Evolutionary conservation across 2,329 filamentous ascomycete species (phyloP).

Genomic region (Coniochaeta prunicola): DNA sequence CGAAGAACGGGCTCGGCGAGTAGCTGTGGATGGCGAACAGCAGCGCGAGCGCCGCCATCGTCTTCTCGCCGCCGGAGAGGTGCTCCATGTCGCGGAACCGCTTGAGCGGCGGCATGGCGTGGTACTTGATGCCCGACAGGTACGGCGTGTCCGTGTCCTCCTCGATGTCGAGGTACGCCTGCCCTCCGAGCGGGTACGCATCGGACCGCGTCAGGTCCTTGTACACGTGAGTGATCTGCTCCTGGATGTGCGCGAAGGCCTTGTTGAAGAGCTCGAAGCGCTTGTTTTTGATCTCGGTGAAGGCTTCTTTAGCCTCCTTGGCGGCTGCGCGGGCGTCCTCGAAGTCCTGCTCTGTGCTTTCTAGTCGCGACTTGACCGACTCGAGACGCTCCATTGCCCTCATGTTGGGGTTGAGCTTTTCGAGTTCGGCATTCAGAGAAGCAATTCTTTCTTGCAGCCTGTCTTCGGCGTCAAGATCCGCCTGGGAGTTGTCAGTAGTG

Average conservation of each 20-base stretch:
- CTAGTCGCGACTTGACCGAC: slow-evolving; percentile 74
- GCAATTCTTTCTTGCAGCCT: slow-evolving; percentile 71
- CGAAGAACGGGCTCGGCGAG: slow-evolving; percentile 94
- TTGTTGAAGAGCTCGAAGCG: slow-evolving; percentile 91
- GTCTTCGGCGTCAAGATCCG: slow-evolving; percentile 57
- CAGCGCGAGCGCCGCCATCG: slow-evolving; percentile 93
- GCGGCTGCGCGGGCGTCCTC: slow-evolving; percentile 73
- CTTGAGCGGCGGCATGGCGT: slow-evolving; percentile 97
- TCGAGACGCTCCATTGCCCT: slow-evolving; percentile 88
- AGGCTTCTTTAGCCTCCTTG: slow-evolving; percentile 40
- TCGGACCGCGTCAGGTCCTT: slow-evolving; percentile 86
- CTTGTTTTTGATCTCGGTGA: slow-evolving; percentile 72
- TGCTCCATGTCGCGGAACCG: slow-evolving; percentile 99
- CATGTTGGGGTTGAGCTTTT: slow-evolving; percentile 96
- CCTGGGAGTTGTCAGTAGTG: slow-evolving; percentile 43
- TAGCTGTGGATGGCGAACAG: slow-evolving; percentile 96
- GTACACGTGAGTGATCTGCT: slow-evolving; percentile 91
- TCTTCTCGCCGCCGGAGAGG: slow-evolving; percentile 94
- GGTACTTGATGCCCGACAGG: slow-evolving; percentile 92
- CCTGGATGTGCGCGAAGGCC: slow-evolving; percentile 89
- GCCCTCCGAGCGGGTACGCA: slow-evolving; percentile 88
- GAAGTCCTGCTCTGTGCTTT: slow-evolving; percentile 81
- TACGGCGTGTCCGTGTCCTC: slow-evolving; percentile 97
- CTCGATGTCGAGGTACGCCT: slow-evolving; percentile 80
- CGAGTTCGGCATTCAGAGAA: slow-evolving; percentile 68